Conservation (phyloP, 306 rosid genomes). For the Acacia confusa region DNA sequence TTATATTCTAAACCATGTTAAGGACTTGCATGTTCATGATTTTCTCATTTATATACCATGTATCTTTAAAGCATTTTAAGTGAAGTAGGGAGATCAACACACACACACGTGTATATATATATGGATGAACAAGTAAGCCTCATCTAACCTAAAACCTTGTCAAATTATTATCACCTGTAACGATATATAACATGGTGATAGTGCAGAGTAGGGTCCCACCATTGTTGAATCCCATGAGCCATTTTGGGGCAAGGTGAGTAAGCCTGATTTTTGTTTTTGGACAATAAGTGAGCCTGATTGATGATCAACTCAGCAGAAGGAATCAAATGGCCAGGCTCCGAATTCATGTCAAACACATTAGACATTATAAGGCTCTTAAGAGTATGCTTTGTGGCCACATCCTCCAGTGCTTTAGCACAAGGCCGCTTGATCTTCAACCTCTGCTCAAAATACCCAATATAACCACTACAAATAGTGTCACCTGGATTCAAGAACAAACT, state of each 20-base stretch:
- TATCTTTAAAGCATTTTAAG: no score
- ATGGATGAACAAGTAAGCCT: not conserved
- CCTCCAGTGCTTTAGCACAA: conserved; percentile 26
- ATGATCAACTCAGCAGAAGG: conserved; percentile 38
- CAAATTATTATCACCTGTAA: not conserved
- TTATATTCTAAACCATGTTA: no score
- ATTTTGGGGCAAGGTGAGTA: not conserved
- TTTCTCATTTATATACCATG: no score
- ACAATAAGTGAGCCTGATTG: conserved; percentile 12
- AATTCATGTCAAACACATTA: not conserved
- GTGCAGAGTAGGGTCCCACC: conserved; percentile 33
- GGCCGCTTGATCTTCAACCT: conserved; percentile 28
- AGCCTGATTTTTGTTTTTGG: no score
- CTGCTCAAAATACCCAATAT: conserved; percentile 36
- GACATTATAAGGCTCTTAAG: not conserved
- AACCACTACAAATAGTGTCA: conserved; percentile 33
- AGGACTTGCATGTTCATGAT: no score
- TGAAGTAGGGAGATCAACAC: no score
- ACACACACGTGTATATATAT: no score
- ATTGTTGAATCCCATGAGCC: conserved; percentile 33
- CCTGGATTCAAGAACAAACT: conserved; percentile 35
- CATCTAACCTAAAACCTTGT: not conserved
- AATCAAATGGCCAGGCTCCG: conserved; percentile 18
- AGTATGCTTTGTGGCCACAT: conserved; percentile 22
- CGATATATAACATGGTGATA: not conserved